These are phyloP conservation scores for Lignosus rhinocerotis DNA, from an alignment of 1,284 basidiomycete genomes.

Conservation along the genomic window DNA sequence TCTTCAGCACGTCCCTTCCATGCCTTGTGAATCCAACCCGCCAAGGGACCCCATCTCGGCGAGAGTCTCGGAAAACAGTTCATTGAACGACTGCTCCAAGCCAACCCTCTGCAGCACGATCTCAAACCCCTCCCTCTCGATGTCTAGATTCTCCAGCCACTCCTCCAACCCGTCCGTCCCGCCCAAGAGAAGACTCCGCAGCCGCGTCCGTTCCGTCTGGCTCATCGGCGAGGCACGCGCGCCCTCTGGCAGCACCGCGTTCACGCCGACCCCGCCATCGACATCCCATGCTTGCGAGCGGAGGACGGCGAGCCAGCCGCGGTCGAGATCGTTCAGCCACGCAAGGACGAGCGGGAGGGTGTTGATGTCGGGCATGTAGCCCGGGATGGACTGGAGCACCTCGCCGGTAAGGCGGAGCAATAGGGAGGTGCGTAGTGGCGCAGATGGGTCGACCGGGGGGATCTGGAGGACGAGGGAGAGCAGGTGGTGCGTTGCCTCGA, in stretches of 20 bases:
- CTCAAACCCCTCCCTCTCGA: constrained; percentile 25
- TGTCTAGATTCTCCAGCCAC: constrained; percentile 50
- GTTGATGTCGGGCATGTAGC: constrained; percentile 49
- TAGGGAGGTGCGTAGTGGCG: constrained; percentile 59
- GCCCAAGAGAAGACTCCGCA: constrained; percentile 62
- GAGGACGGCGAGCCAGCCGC: constrained; percentile 67
- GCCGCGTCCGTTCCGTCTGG: constrained; percentile 67
- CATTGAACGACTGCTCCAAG: constrained; percentile 60
- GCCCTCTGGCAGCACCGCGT: constrained; percentile 41
- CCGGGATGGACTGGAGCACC: constrained; percentile 54
- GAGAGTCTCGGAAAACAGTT: constrained; percentile 59
- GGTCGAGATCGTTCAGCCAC: constrained; percentile 69
- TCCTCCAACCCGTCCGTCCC: constrained; percentile 64
- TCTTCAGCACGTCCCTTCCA: constrained; percentile 26
- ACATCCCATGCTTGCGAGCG: constrained; percentile 65
- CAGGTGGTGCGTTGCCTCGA: constrained; percentile 53
- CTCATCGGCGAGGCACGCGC: constrained; percentile 46
- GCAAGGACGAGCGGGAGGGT: constrained; percentile 54
- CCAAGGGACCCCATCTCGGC: constrained; percentile 50
- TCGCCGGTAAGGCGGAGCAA: constrained; percentile 73
- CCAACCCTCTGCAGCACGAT: constrained; percentile 46
- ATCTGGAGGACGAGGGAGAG: constrained; percentile 67
- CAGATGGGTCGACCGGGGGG: constrained; percentile 68
- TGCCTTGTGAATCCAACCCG: constrained; percentile 31
- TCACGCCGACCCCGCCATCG: constrained; percentile 43